Base-by-base conservation (phyloP, 108 stramenopile genomes). In the Nitzschia sp. region DNA sequence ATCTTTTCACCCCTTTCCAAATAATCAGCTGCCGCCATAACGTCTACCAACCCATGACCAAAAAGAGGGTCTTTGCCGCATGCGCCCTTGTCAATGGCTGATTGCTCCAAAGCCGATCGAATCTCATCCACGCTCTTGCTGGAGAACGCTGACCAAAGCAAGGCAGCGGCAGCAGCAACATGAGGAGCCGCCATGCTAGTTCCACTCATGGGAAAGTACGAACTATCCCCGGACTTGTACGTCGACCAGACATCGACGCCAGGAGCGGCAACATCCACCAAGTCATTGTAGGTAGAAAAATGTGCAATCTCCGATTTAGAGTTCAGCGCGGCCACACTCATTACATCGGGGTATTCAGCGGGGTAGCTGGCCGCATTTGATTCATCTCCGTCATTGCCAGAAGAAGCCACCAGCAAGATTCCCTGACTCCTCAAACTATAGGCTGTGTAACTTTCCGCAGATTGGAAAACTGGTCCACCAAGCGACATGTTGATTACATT, bases 121-220 rank as follows among this genome's bases (percentile, higher is more conserved):
- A 85, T 78, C 52, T 82, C 63, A 57, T 71, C 20, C 24, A 67
- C 75, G 40, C 65, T 58, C 42, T 66, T 67, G 22, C 70, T 53
- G 37, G 84, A 81, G 46, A 65, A 78, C 54, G 64, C 55, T n/a
- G 71, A 67, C 76, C 66, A 67, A 6, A 87, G 50, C 24, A 85
- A 68, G 0, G 91, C 91, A 6, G 83, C 82, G 11, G 82, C 83
- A 43, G 86, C 91, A 0, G 87, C 73, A 8, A 92, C 88, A 50
- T 89, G 88, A 22, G 88, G 85, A 10, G 69, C 51, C 5, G 88
- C 85, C 83, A 85, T 87, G 42, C 70, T 76, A 19, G 83, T 84
- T 17, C 83, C 82, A 43, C 41, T 55, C 19, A 50, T 46, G 2
- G 15, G 9, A 20, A 15, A 42, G 55, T 66, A 55, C 42, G 22